phyloP scores from a whole-genome alignment of 768 basidiomycete genomes.

The Pleurotus ostreatus region DNA sequence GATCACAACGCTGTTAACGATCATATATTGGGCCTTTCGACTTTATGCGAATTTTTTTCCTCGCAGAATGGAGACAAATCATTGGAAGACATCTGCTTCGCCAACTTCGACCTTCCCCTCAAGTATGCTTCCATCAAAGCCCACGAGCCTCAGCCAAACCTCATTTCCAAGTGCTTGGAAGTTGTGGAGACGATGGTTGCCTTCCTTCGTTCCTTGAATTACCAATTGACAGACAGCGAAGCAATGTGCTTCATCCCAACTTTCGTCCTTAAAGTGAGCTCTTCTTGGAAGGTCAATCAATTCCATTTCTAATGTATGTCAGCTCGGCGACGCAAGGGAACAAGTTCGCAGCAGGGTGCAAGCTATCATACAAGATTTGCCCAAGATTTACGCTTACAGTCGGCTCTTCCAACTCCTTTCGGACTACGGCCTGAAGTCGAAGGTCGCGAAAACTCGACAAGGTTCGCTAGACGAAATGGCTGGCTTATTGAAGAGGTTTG shows the following conservation, averaged over 20 bases:
- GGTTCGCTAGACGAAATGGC: constrained; percentile 82
- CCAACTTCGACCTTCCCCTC: constrained; percentile 86
- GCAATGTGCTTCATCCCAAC: constrained; percentile 87
- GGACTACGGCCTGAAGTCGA: constrained; percentile 85
- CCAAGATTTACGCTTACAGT: constrained; percentile 91
- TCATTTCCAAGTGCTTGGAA: constrained; percentile 85
- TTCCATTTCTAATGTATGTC: constrained; percentile 9
- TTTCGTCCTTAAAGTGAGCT: constrained; percentile 78
- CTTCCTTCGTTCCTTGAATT: constrained; percentile 67
- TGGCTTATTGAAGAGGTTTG: constrained; percentile 73
- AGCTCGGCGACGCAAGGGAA: constrained; percentile 94
- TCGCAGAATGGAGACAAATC: constrained; percentile 51
- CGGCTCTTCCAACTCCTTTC: constrained; percentile 85
- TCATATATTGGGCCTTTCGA: constrained; percentile 71
- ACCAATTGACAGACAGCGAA: constrained; percentile 83
- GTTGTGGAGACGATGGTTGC: constrained; percentile 74
- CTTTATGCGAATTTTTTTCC: constrained; percentile 73
- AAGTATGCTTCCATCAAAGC: constrained; percentile 92
- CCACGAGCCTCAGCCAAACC: constrained; percentile 88
- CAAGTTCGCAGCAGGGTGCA: constrained; percentile 76
- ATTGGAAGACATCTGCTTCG: constrained; percentile 48
- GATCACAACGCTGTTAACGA: constrained; percentile 96
- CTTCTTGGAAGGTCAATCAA: not conserved
- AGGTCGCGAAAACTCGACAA: constrained; percentile 89
- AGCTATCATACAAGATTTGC: constrained; percentile 78